A percentile compares a stretch with the other conserved stretches of the same genome.
phyloP scores from a whole-genome alignment of 805 yeast species.

The Kazachstania taianensis region DNA sequence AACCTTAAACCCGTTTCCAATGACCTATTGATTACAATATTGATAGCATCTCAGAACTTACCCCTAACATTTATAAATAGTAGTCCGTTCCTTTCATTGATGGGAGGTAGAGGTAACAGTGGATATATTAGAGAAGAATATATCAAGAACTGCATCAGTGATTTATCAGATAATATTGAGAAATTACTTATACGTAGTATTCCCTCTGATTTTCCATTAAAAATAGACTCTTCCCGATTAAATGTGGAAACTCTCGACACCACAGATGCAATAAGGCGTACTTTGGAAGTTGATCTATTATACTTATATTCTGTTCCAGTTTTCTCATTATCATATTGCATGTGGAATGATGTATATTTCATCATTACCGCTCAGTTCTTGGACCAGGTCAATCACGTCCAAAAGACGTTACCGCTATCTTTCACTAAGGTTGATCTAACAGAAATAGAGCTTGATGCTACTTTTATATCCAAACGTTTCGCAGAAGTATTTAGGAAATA shows the following conservation, averaged over 20 bases:
- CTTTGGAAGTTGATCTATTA: neutral
- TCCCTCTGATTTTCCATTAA: neutral
- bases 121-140: neutral
- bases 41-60: slow-evolving; percentile 10
- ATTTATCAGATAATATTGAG: slow-evolving; percentile 4
- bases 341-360: slow-evolving; percentile 6
- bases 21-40: slow-evolving; percentile 4
- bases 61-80: slow-evolving; percentile 6
- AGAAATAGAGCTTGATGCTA: neutral
- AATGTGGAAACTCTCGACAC: neutral
- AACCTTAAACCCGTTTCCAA: too few relatives aligned
- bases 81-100: slow-evolving; percentile 3
- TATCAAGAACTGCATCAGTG: slow-evolving; percentile 2
- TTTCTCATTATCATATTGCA: slow-evolving; percentile 5
- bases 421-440: slow-evolving; percentile 1
- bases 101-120: slow-evolving; percentile 2
- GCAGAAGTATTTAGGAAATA: slow-evolving; percentile 2
- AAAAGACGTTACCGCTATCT: slow-evolving; percentile 6
- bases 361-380: slow-evolving; percentile 8
- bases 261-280: neutral
- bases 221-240: neutral
- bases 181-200: slow-evolving; percentile 2
- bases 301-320: slow-evolving; percentile 3
- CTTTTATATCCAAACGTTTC: slow-evolving; percentile 1
- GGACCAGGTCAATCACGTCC: slow-evolving; percentile 3